Conservation (phyloP, 352 stramenopile species). For the Pythium rhizo-oryzae region DNA sequence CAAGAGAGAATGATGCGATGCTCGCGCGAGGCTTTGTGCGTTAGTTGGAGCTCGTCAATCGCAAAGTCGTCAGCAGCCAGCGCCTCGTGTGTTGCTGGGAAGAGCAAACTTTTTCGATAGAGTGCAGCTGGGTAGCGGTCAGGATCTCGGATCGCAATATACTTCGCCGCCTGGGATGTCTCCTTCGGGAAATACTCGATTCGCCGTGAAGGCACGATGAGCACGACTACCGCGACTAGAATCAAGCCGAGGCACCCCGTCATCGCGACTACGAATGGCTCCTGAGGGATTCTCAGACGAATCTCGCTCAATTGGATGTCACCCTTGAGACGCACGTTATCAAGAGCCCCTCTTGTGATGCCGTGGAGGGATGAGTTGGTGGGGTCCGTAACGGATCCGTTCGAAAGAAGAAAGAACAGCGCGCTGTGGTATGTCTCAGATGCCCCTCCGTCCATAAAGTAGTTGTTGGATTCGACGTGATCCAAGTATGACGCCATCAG, state of each 20-base stretch:
- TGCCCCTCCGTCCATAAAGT: slow-evolving; percentile 5
- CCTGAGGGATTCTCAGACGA: slow-evolving; percentile 8
- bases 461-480: slow-evolving; percentile 11
- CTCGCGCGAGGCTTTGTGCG: neutral
- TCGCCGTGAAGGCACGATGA: neutral
- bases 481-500: slow-evolving; percentile 17
- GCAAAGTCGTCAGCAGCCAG: slow-evolving; percentile 11
- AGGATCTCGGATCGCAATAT: slow-evolving; percentile 1
- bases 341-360: neutral
- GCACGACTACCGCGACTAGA: slow-evolving; percentile 1
- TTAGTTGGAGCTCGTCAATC: slow-evolving; percentile 8
- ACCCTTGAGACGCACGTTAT: slow-evolving; percentile 21
- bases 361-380: slow-evolving; percentile 6
- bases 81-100: slow-evolving; percentile 14
- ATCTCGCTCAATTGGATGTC: slow-evolving; percentile 10
- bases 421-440: neutral
- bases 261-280: slow-evolving; percentile 2
- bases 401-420: slow-evolving; percentile 12
- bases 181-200: slow-evolving; percentile 13
- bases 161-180: slow-evolving; percentile 3
- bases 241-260: slow-evolving; percentile 9
- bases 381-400: slow-evolving; percentile 17
- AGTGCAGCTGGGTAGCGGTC: slow-evolving; percentile 13
- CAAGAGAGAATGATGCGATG: neutral
- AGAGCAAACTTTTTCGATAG: slow-evolving; percentile 9